A percentile compares a stretch with the other conserved stretches of the same genome.
These are phyloP conservation scores for Begonia masoniana DNA, from an alignment of 306 rosid genomes.

Conservation along the genomic window DNA sequence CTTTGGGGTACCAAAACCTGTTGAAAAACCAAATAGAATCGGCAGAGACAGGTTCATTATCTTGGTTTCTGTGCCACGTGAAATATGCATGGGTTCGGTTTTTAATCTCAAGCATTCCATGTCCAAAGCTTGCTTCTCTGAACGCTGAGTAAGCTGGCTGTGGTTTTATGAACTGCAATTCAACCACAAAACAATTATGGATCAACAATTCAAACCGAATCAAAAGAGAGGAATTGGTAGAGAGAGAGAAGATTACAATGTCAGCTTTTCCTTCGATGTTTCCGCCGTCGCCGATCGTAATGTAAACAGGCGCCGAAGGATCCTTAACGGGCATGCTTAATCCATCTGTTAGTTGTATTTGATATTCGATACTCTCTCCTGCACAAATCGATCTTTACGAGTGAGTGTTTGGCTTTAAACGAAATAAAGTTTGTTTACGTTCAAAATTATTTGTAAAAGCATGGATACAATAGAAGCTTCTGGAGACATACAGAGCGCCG, in stretches of 20 bases:
- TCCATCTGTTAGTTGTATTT: constrained; percentile 12
- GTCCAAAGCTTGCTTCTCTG: constrained; percentile 18
- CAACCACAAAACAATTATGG: too few relatives aligned
- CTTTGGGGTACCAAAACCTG: constrained; percentile 8
- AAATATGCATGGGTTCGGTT: constrained; percentile 19
- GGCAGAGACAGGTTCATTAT: constrained; percentile 1
- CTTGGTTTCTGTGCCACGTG: constrained; percentile 18
- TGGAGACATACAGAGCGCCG: constrained; percentile 12
- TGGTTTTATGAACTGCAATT: constrained; percentile 1
- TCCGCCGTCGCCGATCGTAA: constrained; percentile 17
- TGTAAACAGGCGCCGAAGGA: constrained; percentile 11
- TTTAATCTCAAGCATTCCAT: constrained; percentile 14
- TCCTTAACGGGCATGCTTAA: constrained; percentile 12
- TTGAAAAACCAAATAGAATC: constrained; percentile 16
- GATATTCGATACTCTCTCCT: constrained; percentile 1
- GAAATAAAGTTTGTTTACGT: too few relatives aligned
- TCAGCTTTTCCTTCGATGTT: constrained; percentile 14
- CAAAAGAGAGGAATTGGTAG: not conserved
- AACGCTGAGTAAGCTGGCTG: constrained; percentile 19
- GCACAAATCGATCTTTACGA: not conserved
- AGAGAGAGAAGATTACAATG: not conserved
- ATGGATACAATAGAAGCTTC: too few relatives aligned
- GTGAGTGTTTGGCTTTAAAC: too few relatives aligned
- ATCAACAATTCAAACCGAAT: not conserved
- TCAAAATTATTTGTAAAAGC: too few relatives aligned